Base-by-base conservation (phyloP, 2,329 filamentous ascomycete species). In the Apiospora malaysiana region DNA sequence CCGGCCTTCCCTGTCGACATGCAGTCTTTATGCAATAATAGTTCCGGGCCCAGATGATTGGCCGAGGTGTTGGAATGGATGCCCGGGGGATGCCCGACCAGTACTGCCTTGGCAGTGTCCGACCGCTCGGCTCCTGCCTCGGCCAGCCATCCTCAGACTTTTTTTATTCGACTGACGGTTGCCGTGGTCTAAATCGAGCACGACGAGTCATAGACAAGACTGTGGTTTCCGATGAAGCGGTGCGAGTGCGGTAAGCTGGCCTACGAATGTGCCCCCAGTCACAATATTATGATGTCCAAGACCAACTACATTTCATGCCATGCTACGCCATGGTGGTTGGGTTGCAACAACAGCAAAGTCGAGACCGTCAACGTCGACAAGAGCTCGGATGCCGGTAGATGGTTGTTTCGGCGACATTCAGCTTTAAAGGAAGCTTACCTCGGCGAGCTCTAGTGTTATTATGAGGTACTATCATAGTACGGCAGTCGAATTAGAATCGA, bases 301-400 rank as follows among this genome's bases (percentile, higher is more conserved):
- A n/a, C 32, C 56, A 63, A 63, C 56, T 63, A 42, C 4, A 9
- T 14, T 25, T 25, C 32, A 32, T 32, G 32, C 32, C 32, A 32
- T 32, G 32, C 1, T 27, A 59, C n/a, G 51, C 51, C 25, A 21
- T 37, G 14, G 51, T n/a, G 18, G 27, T 37, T 37, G 51, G 51
- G 51, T n/a, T 59, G 27, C 27, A 59, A 32, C 27, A 37, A 8
- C 27, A 5, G 27, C 32, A n/a, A n/a, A n/a, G 56, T n/a, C 32
- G 56, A 63, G 56, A 63, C 56, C 9, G 56, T 32, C 4, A 63
- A n/a, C 56, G 56, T 40, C 56, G 56, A 63, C 56, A 40, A n/a
- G 56, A n/a, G 40, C 18, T n/a, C 32, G 32, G 56, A 6, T 63
- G 56, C 32, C 18, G 56, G 32, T 6, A 9, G 18, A 9, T 4